Evolutionary conservation across 208 protist species (phyloP), one percentile per base, ranked within the genome.

Genomic region (Trypanosoma avium): DNA sequence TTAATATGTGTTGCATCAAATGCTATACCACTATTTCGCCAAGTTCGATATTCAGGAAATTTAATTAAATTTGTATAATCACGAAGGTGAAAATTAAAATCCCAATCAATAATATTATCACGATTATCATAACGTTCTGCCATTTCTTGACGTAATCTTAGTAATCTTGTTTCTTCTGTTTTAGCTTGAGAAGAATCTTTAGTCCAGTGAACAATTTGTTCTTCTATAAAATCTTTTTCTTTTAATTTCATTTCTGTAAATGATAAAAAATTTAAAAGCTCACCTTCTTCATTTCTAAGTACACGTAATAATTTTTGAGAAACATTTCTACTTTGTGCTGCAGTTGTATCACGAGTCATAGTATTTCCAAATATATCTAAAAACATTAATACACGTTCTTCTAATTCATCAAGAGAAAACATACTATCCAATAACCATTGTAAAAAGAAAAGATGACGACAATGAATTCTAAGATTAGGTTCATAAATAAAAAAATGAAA

Each of bases 21-120:
- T 38, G 92, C 92, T 17, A 94, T 70, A 26, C 88, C 92, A 1
- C 69, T 92, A 71, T 88, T 94, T 40, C 92, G 83, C 88, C 88
- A 97, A 22, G 71, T 76, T 43, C 89, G 88, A 65, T 97, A 97
- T 67, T 97, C 92, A 0, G 86, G 73, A 61, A 94, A 94, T 67
- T 92, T 88, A n/a, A 95, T 70, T 17, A 94, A 61, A 61, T 91
- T 86, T 0, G 86, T 86, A 82, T 95, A 95, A 45, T 94, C 88
- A 13, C 66, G 76, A 3, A 97, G 73, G 48, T 76, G 65, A 64
- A 95, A 94, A 50, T 92, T 84, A 67, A 93, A 97, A 64, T 97
- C 92, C 92, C 92, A 97, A 73, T 97, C 92, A 48, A 97, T 94
- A 64, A 97, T 72, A 65, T 97, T 97, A 73, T 93, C 84, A 40